Evolutionary conservation across 192 early-diverging fungal species (phyloP).

Genomic region (Haplosporangium gracile): DNA sequence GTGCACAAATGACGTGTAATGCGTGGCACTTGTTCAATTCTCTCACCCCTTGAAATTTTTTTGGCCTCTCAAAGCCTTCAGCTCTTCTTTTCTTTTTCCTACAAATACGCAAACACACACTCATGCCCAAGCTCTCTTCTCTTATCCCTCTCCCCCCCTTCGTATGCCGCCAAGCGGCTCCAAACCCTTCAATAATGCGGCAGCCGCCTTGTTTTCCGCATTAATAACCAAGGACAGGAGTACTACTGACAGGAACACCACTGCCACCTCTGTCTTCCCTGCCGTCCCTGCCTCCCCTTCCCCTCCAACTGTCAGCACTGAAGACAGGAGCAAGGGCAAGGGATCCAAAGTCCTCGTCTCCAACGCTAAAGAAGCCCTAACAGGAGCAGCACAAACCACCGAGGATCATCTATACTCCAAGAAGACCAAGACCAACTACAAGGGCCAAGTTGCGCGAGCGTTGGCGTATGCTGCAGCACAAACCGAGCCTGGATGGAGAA

Average conservation of each 20-base stretch:
- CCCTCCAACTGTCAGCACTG: neutral
- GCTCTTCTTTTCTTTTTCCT: neutral
- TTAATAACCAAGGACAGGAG: neutral
- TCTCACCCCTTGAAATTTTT: neutral
- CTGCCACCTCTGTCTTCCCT: neutral
- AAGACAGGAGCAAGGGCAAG: neutral
- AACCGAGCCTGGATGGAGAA: constrained; percentile 12
- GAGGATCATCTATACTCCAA: neutral
- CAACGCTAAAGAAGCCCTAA: neutral
- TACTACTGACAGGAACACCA: neutral
- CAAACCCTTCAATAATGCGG: neutral
- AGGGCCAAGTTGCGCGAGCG: neutral
- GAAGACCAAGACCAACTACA: neutral
- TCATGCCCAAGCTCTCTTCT: neutral
- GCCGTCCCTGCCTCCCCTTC: neutral
- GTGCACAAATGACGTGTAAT: too few species aligned
- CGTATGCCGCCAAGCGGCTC: neutral
- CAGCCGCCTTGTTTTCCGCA: neutral
- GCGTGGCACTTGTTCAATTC: neutral
- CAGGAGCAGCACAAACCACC: neutral
- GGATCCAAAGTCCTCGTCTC: too few species aligned
- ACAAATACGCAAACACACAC: neutral
- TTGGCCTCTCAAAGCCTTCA: too few species aligned
- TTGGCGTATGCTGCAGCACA: neutral
- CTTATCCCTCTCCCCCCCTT: neutral